These are phyloP conservation scores for Vitis rupestris DNA, from an alignment of 164 flowering plant genomes.

Conservation along the genomic window DNA sequence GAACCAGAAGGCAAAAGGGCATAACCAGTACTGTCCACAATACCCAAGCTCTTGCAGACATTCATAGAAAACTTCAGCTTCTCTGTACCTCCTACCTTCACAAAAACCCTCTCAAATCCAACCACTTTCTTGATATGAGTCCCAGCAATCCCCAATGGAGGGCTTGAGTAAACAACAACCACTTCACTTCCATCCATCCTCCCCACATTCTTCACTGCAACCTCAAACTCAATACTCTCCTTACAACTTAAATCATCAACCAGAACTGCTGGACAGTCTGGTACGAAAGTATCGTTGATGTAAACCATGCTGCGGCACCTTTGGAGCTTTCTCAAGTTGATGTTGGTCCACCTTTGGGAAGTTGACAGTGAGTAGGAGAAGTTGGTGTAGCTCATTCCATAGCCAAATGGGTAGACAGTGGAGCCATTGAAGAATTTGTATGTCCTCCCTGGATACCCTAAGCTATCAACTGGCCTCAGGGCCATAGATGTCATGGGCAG, in stretches of 20 bases:
- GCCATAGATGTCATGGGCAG: conserved; percentile 33
- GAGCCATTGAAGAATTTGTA: conserved; percentile 34
- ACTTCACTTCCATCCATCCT: not conserved
- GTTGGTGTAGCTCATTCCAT: conserved; percentile 28
- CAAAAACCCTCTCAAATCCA: not conserved
- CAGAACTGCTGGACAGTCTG: too few species aligned
- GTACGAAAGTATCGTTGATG: too few species aligned
- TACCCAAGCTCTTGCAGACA: conserved; percentile 18
- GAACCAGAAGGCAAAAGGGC: too few species aligned
- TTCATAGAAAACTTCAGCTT: conserved; percentile 15
- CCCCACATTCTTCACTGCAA: too few species aligned
- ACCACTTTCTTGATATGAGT: not conserved
- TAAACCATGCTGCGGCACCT: too few species aligned
- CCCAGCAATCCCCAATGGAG: conserved; percentile 9
- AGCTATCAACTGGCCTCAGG: conserved; percentile 20
- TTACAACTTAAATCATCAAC: too few species aligned
- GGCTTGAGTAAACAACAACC: conserved; percentile 7
- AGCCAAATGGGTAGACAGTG: conserved; percentile 28
- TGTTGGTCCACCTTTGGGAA: conserved; percentile 6
- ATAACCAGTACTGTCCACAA: conserved; percentile 3
- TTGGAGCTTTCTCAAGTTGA: too few species aligned
- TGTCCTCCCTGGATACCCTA: conserved; percentile 38
- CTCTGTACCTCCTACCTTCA: not conserved
- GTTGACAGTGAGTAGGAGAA: conserved; percentile 19
- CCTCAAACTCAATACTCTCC: too few species aligned